Evolutionary conservation across 148 eudicot species (phyloP).

Genomic region (Polygonum aviculare): DNA sequence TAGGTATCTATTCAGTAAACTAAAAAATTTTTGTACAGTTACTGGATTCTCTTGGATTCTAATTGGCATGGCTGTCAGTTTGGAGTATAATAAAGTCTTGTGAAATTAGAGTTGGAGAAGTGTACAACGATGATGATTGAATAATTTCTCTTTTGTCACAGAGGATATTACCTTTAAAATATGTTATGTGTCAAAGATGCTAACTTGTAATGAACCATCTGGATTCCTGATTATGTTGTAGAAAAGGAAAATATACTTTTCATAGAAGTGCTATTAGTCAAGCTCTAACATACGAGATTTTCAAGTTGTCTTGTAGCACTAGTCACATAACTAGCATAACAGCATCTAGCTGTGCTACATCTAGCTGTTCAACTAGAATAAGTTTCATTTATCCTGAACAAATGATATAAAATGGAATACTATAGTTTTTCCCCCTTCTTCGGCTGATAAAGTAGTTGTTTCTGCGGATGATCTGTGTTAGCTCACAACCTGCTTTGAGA

Average conservation of each 20-base stretch:
- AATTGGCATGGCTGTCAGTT: too few relatives aligned
- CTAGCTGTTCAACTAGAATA: not conserved
- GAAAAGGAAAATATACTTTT: not conserved
- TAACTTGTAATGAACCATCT: not conserved
- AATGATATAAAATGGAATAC: not conserved
- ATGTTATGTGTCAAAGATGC: too few relatives aligned
- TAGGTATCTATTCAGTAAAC: slow-evolving; percentile 12
- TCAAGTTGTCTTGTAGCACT: not conserved
- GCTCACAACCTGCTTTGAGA: not conserved
- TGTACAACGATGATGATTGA: not conserved
- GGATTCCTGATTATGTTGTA: not conserved
- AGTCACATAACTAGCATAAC: not conserved
- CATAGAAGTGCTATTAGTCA: not conserved
- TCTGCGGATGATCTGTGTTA: not conserved
- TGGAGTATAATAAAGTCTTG: not conserved
- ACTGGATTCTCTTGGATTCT: not conserved
- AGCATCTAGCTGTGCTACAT: not conserved
- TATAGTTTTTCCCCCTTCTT: not conserved
- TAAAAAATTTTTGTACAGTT: not conserved
- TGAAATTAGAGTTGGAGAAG: not conserved
- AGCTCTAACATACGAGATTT: not conserved
- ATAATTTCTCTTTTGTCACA: too few relatives aligned
- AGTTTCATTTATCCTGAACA: not conserved
- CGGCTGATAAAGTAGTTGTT: not conserved
- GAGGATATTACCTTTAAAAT: too few relatives aligned